Base-by-base conservation (phyloP, 768 basidiomycete species). In the Pisolithus marmoratus region DNA sequence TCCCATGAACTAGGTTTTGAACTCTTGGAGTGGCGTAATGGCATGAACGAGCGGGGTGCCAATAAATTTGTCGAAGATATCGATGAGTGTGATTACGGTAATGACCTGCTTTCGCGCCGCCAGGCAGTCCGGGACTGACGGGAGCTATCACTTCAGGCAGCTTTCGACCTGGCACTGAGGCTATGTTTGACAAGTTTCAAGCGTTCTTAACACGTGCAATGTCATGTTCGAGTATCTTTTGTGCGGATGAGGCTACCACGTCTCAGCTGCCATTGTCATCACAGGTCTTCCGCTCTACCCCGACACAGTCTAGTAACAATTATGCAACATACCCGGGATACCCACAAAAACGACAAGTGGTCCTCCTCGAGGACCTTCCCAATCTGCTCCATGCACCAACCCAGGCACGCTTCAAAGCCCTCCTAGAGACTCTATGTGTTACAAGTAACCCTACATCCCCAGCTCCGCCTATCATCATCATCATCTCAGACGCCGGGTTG, bases 351-450 rank as follows among this genome's bases (percentile, higher is more conserved):
- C 78, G 76, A 0, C 82, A 83, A 31, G 62, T 94, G 6, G 77
- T 97, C 48, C 81, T 97, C 4, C 73, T 96, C 8, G 91, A 94
- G 68, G 89, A 94, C 51, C 77, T 99, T 1, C 96, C 95, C 0
- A 97, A 98, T 63, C 81, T 97, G 50, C 72, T 91, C 5, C 91
- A 93, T 68, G 66, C 72, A 5, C 70, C 75, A 22, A 90, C 85
- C 0, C 85, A 83, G 60, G 68, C 72, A 14, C 78, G 79, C 8
- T 94, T 95, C 65, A 92, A 93, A 62, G 74, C 79, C 0, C 74
- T 84, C 5, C 64, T 96, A 1, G 69, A 82, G 46, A 64, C 78
- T 1, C 76, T 92, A 42, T 84, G 9, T 59, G 65, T 11, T 65
- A 22, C 55, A 72, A 8, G 53, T 69, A 20, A 38, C 54, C 52